Conservation (phyloP, 2,329 filamentous ascomycete species). For the Bipolaris zeicola region DNA sequence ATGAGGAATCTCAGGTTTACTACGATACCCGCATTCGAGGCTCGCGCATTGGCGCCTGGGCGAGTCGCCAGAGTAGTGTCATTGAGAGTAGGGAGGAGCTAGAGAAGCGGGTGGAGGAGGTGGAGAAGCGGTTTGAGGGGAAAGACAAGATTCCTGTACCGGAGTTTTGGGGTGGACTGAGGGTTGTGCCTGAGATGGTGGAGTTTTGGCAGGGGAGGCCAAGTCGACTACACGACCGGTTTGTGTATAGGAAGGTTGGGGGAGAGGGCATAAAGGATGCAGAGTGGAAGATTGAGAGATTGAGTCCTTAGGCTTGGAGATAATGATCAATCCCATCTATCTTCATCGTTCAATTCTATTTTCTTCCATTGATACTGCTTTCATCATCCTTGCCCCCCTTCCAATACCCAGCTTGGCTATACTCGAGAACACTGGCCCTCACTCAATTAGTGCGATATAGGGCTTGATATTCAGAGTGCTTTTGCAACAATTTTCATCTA, state of each 20-base stretch:
- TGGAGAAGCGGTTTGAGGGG: conserved; percentile 75
- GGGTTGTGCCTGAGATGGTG: conserved; percentile 81
- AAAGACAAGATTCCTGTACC: conserved; percentile 84
- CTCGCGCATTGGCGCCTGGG: conserved; percentile 88
- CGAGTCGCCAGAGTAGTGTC: conserved; percentile 83
- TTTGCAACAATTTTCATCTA: not conserved
- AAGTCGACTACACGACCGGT: conserved; percentile 91
- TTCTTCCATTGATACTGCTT: not conserved
- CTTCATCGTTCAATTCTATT: not conserved
- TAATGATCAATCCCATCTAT: not conserved
- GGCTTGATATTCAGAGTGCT: conserved; percentile 42
- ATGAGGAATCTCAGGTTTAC: conserved; percentile 73
- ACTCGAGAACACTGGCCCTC: not conserved
- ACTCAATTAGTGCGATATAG: conserved; percentile 31
- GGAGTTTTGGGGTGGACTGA: conserved; percentile 90
- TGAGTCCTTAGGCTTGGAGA: conserved; percentile 67
- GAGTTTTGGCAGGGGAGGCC: conserved; percentile 97
- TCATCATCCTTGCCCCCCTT: not conserved
- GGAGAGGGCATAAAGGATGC: conserved; percentile 21
- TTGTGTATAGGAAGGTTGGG: conserved; percentile 74
- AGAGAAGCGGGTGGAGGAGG: conserved; percentile 76
- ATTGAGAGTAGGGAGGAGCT: conserved; percentile 72
- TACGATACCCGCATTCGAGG: conserved; percentile 73
- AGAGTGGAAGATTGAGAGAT: conserved; percentile 70
- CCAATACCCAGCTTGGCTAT: not conserved